phyloP scores from a whole-genome alignment of 768 basidiomycete species.

The Trichaptum fuscoviolaceum region DNA sequence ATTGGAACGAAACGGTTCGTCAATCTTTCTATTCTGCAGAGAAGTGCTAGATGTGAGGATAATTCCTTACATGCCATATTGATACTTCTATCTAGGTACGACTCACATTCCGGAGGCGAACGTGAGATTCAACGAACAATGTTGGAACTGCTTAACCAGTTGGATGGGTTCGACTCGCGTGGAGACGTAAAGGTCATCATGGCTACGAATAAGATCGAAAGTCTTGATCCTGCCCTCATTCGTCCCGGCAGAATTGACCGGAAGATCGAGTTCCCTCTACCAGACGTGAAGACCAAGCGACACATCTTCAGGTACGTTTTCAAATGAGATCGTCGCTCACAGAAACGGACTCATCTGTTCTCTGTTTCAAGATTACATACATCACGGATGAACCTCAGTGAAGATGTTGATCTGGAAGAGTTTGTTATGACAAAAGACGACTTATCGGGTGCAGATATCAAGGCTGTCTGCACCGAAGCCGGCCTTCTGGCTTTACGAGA shows the following conservation, averaged over 20 bases:
- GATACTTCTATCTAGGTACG: conserved; percentile 57
- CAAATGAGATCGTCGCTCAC: conserved; percentile 10
- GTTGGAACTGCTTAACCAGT: conserved; percentile 96
- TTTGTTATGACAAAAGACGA: conserved; percentile 96
- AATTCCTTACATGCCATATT: not conserved
- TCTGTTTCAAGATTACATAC: conserved; percentile 67
- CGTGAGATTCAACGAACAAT: conserved; percentile 99
- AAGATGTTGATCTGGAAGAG: conserved; percentile 93
- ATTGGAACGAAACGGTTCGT: conserved; percentile 93
- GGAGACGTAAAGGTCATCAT: conserved; percentile 99
- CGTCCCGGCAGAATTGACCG: conserved; percentile 98
- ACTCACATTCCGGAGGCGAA: conserved; percentile 97
- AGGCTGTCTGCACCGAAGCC: conserved; percentile 99
- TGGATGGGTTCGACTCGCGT: conserved; percentile 98
- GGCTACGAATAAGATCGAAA: conserved; percentile 98
- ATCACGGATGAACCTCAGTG: conserved; percentile 83
- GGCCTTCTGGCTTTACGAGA: conserved; percentile 92
- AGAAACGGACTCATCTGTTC: not conserved
- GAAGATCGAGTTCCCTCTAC: conserved; percentile 97
- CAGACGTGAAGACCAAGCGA: conserved; percentile 97
- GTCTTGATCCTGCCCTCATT: conserved; percentile 95
- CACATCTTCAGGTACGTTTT: conserved; percentile 84
- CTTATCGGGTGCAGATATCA: conserved; percentile 95
- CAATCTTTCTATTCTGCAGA: not conserved
- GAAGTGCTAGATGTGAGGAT: not conserved